Evolutionary conservation across 1,284 basidiomycete genomes (phyloP), one percentile per base, ranked within the genome.

Genomic region (Somion occarium): DNA sequence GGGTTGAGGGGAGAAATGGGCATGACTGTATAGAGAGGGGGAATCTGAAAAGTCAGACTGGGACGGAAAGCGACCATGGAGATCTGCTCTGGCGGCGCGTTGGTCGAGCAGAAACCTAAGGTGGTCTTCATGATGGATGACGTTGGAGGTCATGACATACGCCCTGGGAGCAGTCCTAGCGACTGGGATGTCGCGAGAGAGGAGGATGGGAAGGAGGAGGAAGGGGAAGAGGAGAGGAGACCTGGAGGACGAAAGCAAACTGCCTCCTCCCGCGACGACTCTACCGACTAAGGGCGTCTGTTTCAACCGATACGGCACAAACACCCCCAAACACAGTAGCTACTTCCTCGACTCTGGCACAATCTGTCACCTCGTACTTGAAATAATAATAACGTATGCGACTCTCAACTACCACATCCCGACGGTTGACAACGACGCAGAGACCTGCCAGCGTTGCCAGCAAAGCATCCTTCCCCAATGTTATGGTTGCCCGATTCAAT

Each of bases 1-100:
- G 7, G 70, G 67, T 37, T 65, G 71, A 42, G 78, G 78, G 41
- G 80, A 81, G 64, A 81, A 79, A 63, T 75, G 72, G 50, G 76
- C 60, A 57, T 73, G 76, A 62, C 77, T 82, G 63, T 88, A 86
- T 56, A 85, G 69, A 43, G 85, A 87, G 59, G 83, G 83, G 52
- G 84, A 78, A 64, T 86, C 83, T 43, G 79, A 74, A 57, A 75
- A 75, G 56, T 83, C 75, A 34, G 82, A 74, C 56, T 78, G 62
- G 48, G 79, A 73, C 50, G 77, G 75, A 59, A 76, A 76, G 49
- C 74, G 76, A 61, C 70, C 66, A 57, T 74, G 74, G 44, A 66
- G 53, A 62, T 75, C 71, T 43, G 76, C 73, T 56, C 75, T 75
- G 52, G 73, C 71, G 46, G 73, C 67, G 51, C 79, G 79, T 64